A percentile compares a stretch with the other conserved stretches of the same genome.
phyloP scores from a whole-genome alignment of 352 stramenopile genomes.

The Phytophthora cactorum region DNA sequence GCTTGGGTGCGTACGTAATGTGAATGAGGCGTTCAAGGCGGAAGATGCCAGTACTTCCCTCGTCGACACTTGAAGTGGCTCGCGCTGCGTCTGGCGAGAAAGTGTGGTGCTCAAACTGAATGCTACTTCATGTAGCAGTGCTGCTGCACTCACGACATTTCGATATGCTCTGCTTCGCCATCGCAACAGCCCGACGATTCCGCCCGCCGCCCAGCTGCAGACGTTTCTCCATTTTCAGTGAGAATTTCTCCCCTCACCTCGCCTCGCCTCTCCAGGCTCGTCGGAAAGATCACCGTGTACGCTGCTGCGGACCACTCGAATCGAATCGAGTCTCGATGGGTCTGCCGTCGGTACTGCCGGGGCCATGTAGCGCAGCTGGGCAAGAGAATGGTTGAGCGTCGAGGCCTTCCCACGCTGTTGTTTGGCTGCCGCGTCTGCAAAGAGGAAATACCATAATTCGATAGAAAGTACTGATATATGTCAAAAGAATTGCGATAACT shows the following conservation, averaged over 20 bases:
- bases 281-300: constrained; percentile 1
- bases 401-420: constrained; percentile 6
- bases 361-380: constrained; percentile 28
- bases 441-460: too few relatives aligned
- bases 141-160: constrained; percentile 1
- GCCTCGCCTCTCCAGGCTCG: neutral
- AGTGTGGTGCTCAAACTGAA: too few relatives aligned
- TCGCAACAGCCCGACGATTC: neutral
- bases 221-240: constrained; percentile 1
- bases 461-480: too few relatives aligned
- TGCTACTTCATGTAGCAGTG: neutral
- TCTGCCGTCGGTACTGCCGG: neutral
- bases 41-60: constrained; percentile 19
- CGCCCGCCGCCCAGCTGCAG: constrained; percentile 3
- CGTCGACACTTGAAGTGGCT: constrained; percentile 3
- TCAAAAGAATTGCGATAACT: too few relatives aligned
- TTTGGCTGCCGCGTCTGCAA: too few relatives aligned
- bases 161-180: neutral
- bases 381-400: constrained; percentile 7
- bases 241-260: too few relatives aligned
- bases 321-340: constrained; percentile 2
- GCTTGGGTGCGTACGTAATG: constrained; percentile 12
- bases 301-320: constrained; percentile 18
- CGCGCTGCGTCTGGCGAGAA: neutral
- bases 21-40: neutral